These are phyloP conservation scores for Epichloe scottii DNA, from an alignment of 2,329 filamentous ascomycete species.

Conservation along the genomic window DNA sequence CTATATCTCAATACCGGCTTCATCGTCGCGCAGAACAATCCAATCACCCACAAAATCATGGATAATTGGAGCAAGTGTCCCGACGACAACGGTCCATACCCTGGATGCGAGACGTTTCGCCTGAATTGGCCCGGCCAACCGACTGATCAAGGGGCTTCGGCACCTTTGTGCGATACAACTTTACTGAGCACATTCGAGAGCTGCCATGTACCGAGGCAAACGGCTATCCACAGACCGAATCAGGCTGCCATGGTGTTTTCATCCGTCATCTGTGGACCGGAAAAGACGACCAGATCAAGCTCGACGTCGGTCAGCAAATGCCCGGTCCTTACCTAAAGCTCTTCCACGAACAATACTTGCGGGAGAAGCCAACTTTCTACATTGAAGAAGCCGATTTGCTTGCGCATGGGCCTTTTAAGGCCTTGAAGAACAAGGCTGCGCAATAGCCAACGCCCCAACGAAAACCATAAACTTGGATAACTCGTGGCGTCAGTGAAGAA, in stretches of 20 bases:
- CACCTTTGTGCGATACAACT: constrained; percentile 30
- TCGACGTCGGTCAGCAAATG: constrained; percentile 24
- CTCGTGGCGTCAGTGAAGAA: background rate
- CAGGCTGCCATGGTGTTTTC: constrained; percentile 27
- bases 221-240: constrained; percentile 26
- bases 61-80: constrained; percentile 34
- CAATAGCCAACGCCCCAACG: background rate
- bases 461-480: background rate
- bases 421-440: background rate
- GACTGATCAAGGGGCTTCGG: constrained; percentile 33
- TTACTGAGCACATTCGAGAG: constrained; percentile 25
- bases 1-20: constrained; percentile 39
- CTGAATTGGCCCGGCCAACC: constrained; percentile 23
- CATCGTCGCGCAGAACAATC: constrained; percentile 39
- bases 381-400: constrained; percentile 24
- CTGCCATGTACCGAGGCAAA: constrained; percentile 31
- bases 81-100: constrained; percentile 24
- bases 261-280: constrained; percentile 32
- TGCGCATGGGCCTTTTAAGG: constrained; percentile 9
- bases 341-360: constrained; percentile 24
- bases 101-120: constrained; percentile 26
- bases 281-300: constrained; percentile 27
- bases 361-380: constrained; percentile 22
- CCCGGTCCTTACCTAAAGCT: constrained; percentile 23
- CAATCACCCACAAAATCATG: constrained; percentile 33